These are phyloP conservation scores for Globisporangium mamillatum DNA, from an alignment of 352 stramenopile species.

Conservation along the genomic window DNA sequence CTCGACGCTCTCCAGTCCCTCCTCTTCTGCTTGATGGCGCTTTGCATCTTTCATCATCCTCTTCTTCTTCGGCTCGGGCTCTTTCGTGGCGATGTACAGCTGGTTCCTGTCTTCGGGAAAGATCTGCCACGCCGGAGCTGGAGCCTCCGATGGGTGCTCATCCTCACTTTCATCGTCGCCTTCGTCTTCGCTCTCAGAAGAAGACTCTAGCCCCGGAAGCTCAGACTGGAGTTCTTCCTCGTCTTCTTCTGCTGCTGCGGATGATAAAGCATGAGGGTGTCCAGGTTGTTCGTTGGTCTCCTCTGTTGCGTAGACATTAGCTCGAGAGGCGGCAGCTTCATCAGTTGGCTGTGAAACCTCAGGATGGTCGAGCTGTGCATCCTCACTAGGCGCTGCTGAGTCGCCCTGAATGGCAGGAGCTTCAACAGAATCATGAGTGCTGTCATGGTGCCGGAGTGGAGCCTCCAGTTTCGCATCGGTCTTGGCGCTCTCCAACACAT, in stretches of 20 bases:
- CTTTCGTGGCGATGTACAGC: conserved; percentile 12
- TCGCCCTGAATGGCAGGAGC: background rate
- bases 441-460: background rate
- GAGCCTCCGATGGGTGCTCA: background rate
- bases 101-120: conserved; percentile 13
- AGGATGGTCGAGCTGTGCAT: background rate
- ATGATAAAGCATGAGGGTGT: background rate
- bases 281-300: background rate
- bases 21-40: background rate
- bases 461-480: background rate
- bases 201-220: background rate
- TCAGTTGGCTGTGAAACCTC: background rate
- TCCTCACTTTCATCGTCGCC: background rate
- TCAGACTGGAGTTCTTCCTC: background rate
- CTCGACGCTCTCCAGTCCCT: background rate
- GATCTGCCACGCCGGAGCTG: conserved; percentile 12
- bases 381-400: too few relatives aligned
- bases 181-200: background rate
- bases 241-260: background rate
- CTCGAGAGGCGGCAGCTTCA: background rate
- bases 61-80: conserved; percentile 7
- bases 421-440: background rate
- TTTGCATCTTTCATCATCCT: background rate
- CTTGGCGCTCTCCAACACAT: conserved; percentile 6
- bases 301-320: background rate